A percentile compares a stretch with the other conserved stretches of the same genome.
These are phyloP conservation scores for Neolentinus lepideus DNA, from an alignment of 1,284 basidiomycete species.

Conservation along the genomic window DNA sequence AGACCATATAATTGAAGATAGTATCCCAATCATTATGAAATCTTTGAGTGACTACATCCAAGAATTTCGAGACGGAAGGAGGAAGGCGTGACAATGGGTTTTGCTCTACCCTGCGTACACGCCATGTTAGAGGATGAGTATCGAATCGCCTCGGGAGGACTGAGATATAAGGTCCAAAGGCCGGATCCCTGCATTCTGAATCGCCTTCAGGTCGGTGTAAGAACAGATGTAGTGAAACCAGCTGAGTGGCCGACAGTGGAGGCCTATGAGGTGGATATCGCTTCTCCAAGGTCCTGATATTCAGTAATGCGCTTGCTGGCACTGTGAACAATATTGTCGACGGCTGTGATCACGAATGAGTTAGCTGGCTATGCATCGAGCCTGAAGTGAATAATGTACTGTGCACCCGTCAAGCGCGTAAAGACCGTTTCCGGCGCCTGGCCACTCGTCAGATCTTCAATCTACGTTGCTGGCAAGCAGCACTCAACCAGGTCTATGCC, in stretches of 20 bases:
- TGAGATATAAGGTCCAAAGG: constrained; percentile 74
- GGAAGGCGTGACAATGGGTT: constrained; percentile 40
- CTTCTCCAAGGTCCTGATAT: constrained; percentile 52
- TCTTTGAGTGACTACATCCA: constrained; percentile 32
- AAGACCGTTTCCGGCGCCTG: constrained; percentile 68
- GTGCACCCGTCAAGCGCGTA: constrained; percentile 43
- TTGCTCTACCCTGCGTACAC: constrained; percentile 25
- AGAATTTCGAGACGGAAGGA: constrained; percentile 35
- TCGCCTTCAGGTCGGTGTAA: constrained; percentile 23
- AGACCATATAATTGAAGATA: constrained; percentile 1
- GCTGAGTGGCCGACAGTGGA: constrained; percentile 46
- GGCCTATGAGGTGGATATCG: constrained; percentile 35
- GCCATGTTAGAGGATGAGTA: constrained; percentile 72
- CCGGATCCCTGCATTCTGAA: constrained; percentile 40
- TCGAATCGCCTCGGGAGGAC: constrained; percentile 63
- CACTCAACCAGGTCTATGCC: constrained; percentile 29
- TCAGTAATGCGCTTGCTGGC: constrained; percentile 65
- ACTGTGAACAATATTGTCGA: constrained; percentile 56
- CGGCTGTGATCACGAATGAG: constrained; percentile 27
- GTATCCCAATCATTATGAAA: background rate
- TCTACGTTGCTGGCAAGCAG: constrained; percentile 1
- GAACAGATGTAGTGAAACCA: constrained; percentile 43
- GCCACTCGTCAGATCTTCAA: background rate
- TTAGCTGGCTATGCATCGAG: background rate
- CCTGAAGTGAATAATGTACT: constrained; percentile 23